Conservation (phyloP, 805 yeast species). For the Schizosaccharomyces japonicus region DNA sequence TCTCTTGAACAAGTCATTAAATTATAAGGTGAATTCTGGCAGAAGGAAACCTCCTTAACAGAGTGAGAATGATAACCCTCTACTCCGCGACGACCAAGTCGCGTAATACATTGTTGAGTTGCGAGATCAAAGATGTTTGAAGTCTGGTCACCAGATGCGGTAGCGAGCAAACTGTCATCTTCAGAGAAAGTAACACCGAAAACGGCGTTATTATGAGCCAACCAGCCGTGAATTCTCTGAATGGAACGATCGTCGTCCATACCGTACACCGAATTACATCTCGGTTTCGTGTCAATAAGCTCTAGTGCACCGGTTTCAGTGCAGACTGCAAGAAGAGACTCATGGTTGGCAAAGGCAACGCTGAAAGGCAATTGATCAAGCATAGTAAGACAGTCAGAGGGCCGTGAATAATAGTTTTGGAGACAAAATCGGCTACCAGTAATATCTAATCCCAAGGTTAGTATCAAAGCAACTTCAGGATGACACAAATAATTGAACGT, state of each 20-base stretch:
- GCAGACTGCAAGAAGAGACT: background rate
- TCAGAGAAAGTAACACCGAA: background rate
- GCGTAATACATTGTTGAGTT: background rate
- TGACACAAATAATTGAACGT: background rate
- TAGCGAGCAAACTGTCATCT: conserved; percentile 5
- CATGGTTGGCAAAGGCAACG: background rate
- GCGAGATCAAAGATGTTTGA: background rate
- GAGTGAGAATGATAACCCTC: conserved; percentile 2
- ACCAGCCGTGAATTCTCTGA: background rate
- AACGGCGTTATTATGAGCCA: conserved; percentile 3
- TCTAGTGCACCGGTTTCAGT: background rate
- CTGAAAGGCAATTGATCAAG: background rate
- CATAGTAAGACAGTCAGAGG: background rate
- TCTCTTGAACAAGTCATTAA: conserved; percentile 2
- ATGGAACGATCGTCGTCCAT: background rate
- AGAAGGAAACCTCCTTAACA: background rate
- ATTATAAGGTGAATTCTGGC: background rate
- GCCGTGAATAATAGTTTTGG: background rate
- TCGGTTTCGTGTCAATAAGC: background rate
- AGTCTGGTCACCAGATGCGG: conserved; percentile 5
- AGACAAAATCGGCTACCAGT: background rate
- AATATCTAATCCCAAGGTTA: background rate
- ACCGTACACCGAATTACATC: background rate
- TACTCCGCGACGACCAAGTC: background rate
- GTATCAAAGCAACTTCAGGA: too few species aligned